Conservation (phyloP, 345 rosid genomes). For the Rhizophora mangle region DNA sequence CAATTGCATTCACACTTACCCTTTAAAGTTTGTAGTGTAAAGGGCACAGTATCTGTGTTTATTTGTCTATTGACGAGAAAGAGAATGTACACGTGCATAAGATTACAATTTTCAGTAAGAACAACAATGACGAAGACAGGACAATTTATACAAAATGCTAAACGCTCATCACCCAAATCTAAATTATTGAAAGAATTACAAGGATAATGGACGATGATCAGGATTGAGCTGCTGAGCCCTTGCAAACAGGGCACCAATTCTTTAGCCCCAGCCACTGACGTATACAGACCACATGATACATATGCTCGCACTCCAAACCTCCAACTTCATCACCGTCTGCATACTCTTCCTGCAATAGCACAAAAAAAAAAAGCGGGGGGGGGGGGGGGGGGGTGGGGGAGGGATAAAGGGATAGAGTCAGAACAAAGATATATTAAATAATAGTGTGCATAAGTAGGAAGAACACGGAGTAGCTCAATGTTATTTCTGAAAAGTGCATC, state of each 20-base stretch:
- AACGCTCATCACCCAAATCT: conserved; percentile 15
- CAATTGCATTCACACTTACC: conserved; percentile 16
- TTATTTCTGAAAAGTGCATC: too few species aligned
- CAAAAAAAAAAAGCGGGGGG: not conserved
- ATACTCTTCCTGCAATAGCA: conserved; percentile 72
- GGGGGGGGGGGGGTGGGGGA: not conserved
- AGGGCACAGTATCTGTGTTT: conserved; percentile 23
- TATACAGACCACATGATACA: conserved; percentile 61
- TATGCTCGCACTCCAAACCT: conserved; percentile 70
- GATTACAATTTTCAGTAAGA: not conserved
- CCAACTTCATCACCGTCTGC: conserved; percentile 71
- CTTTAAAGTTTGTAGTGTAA: conserved; percentile 4
- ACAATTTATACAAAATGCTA: conserved; percentile 33
- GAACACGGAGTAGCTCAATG: too few species aligned
- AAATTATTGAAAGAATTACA: conserved; percentile 11
- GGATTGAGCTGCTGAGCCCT: conserved; percentile 52
- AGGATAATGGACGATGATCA: conserved; percentile 19
- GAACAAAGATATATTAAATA: too few species aligned
- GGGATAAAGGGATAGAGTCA: too few species aligned
- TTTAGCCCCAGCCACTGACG: conserved; percentile 83
- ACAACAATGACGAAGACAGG: conserved; percentile 4
- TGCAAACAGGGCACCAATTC: conserved; percentile 97
- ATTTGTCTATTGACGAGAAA: conserved; percentile 28
- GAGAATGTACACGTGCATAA: conserved; percentile 32
- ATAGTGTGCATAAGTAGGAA: too few species aligned